Evolutionary conservation across 2,329 filamentous ascomycete species (phyloP).

Genomic region (Purpureocillium takamizusanense): DNA sequence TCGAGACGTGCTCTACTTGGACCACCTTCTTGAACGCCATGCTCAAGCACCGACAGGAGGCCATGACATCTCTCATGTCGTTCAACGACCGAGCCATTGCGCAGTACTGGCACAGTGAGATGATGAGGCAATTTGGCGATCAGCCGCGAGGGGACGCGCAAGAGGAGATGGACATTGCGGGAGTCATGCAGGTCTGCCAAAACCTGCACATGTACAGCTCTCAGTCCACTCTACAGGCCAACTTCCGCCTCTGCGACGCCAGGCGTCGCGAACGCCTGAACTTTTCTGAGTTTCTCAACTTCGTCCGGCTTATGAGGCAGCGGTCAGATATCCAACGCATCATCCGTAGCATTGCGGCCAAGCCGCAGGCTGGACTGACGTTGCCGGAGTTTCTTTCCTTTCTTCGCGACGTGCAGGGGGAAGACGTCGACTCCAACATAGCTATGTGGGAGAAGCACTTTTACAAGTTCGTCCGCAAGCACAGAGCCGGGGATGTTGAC

Average conservation of each 20-base stretch:
- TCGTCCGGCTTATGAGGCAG: conserved; percentile 75
- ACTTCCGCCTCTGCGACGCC: conserved; percentile 67
- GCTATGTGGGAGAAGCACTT: conserved; percentile 66
- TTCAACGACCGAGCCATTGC: conserved; percentile 76
- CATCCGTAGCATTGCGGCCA: conserved; percentile 52
- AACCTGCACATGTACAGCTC: conserved; percentile 89
- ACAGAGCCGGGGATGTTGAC: conserved; percentile 36
- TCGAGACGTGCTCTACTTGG: conserved; percentile 69
- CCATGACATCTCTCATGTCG: conserved; percentile 82
- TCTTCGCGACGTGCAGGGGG: conserved; percentile 61
- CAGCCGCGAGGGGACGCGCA: conserved; percentile 42
- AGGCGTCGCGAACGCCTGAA: conserved; percentile 57
- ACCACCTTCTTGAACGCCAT: conserved; percentile 75
- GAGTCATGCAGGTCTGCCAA: conserved; percentile 76
- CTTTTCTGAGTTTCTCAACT: conserved; percentile 73
- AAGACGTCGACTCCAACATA: conserved; percentile 61
- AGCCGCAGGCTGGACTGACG: conserved; percentile 57
- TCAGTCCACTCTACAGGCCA: conserved; percentile 59
- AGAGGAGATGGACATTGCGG: conserved; percentile 66
- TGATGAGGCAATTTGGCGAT: conserved; percentile 57
- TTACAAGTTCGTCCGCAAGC: conserved; percentile 55
- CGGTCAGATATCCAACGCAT: conserved; percentile 72
- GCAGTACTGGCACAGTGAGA: conserved; percentile 79
- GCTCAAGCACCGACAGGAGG: conserved; percentile 74
- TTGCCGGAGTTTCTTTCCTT: conserved; percentile 68